Percentiles rank a stretch among this genome's conserved stretches.
Conservation (phyloP, 768 basidiomycete species). For the Boletus bicolor region DNA sequence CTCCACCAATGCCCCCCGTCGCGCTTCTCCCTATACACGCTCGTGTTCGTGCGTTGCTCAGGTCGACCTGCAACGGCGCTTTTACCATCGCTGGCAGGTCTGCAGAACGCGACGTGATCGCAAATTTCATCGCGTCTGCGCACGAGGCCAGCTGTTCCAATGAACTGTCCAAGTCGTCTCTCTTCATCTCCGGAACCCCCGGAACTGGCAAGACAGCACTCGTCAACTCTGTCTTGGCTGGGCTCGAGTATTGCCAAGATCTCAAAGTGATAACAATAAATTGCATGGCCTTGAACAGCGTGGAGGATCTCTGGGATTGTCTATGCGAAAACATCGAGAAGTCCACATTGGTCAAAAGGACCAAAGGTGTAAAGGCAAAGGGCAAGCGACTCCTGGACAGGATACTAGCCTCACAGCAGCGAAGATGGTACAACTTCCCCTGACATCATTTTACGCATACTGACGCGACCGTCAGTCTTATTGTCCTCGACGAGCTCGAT, state of each 20-base stretch:
- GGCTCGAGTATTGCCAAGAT: slow-evolving; percentile 36
- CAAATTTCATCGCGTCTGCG: slow-evolving; percentile 58
- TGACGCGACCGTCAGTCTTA: slow-evolving; percentile 45
- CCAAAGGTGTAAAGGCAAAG: slow-evolving; percentile 41
- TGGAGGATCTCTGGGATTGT: slow-evolving; percentile 70
- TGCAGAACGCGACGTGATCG: slow-evolving; percentile 55
- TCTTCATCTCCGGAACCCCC: slow-evolving; percentile 91
- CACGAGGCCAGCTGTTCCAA: slow-evolving; percentile 27
- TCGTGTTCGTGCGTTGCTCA: slow-evolving; percentile 69
- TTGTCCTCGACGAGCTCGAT: slow-evolving; percentile 86
- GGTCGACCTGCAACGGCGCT: slow-evolving; percentile 61
- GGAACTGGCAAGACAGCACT: slow-evolving; percentile 92
- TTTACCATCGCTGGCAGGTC: slow-evolving; percentile 65
- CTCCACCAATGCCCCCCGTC: slow-evolving; percentile 57
- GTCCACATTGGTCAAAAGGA: slow-evolving; percentile 34
- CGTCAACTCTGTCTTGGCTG: slow-evolving; percentile 60
- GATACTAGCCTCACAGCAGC: slow-evolving; percentile 40
- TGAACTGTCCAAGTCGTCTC: slow-evolving; percentile 37
- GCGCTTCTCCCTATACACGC: slow-evolving; percentile 44
- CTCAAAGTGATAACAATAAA: slow-evolving; percentile 60
- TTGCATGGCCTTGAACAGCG: slow-evolving; percentile 71
- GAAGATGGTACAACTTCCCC: slow-evolving; percentile 47
- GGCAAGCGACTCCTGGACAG: slow-evolving; percentile 47
- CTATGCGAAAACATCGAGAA: slow-evolving; percentile 53
- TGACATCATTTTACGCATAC: slow-evolving; percentile 8